Evolutionary conservation across 768 basidiomycete genomes (phyloP).

Genomic region (Gelatoporia subvermispora): DNA sequence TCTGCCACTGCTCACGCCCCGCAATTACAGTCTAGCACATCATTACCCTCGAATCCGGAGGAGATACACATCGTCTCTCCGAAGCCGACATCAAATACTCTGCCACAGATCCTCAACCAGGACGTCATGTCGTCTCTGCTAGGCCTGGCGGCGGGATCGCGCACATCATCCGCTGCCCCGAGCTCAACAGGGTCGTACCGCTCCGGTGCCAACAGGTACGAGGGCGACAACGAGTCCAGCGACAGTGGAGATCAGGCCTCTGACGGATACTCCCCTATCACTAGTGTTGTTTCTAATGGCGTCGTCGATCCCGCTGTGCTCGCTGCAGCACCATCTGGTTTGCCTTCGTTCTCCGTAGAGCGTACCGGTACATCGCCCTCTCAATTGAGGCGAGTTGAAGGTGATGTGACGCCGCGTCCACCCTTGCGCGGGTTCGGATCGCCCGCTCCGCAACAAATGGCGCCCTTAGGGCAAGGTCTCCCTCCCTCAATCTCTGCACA

Average conservation of each 20-base stretch:
- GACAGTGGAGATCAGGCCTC: conserved; percentile 18
- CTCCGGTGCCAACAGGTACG: conserved; percentile 24
- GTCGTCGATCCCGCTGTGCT: conserved; percentile 9
- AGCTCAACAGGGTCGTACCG: conserved; percentile 21
- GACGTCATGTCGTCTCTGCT: conserved; percentile 65
- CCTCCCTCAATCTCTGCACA: not conserved
- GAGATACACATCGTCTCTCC: conserved; percentile 48
- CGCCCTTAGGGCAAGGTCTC: conserved; percentile 9
- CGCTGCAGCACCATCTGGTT: not conserved
- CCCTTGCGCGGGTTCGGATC: conserved; percentile 29
- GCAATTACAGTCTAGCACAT: not conserved
- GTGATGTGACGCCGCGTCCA: conserved; percentile 64
- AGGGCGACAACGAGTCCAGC: conserved; percentile 32
- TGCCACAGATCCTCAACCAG: conserved; percentile 66
- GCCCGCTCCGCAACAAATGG: conserved; percentile 11
- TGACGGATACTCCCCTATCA: conserved; percentile 15
- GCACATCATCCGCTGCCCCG: conserved; percentile 27
- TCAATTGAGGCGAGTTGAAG: conserved; percentile 17
- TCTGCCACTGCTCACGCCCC: conserved; percentile 2
- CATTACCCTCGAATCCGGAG: conserved; percentile 17
- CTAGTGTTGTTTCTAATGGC: conserved; percentile 11
- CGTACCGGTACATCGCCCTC: not conserved
- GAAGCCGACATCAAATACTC: conserved; percentile 44
- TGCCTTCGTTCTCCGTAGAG: conserved; percentile 13
- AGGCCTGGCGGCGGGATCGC: conserved; percentile 40